Base-by-base conservation (phyloP, 1,284 basidiomycete genomes). In the Ustilago curta region DNA sequence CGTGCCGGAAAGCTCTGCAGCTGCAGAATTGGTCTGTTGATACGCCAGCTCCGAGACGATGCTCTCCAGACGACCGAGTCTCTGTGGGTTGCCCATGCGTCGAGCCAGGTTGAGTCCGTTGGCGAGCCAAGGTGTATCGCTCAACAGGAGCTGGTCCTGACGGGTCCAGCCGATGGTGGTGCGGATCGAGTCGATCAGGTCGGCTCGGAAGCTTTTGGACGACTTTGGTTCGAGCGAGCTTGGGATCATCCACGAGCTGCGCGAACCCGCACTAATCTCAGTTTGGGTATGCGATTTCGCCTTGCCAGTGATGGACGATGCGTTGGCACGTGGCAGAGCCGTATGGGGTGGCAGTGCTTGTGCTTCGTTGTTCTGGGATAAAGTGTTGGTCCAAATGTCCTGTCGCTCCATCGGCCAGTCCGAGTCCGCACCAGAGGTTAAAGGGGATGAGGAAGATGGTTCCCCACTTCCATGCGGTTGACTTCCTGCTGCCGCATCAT, bases 311-410 rank as follows among this genome's bases (percentile, higher is more conserved):
- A n/a, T 31, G 29, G 47, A 27, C 4, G 27, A 14, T 35, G 29
- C 25, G 29, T 18, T 31, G 40, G 9, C 48, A 25, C 48, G 45
- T n/a, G 55, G 27, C 9, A 19, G 18, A 11, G n/a, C 8, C 19
- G 43, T 54, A 21, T 65, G 70, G 8, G 70, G 60, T 2, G 65
- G 65, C 14, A 45, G 54, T 12, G 70, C 61, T 37, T 49, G 47
- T 3, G 70, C 70, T 40, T 69, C 55, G 42, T 66, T 70, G 52
- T 62, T 61, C n/a, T 65, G 61, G 9, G 61, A 62, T 19, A 51
- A 39, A 1, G 72, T 74, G 54, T 76, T 75, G 18, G 78, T 80
- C 76, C 78, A 80, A 14, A 76, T 76, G 23, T 77, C 78, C 21
- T 72, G 73, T 19, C 74, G 58, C 35, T 80, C 78, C n/a, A 60